Evolutionary conservation across 169 alveolate species (phyloP).

Genomic region (Plasmodium gaboni): DNA sequence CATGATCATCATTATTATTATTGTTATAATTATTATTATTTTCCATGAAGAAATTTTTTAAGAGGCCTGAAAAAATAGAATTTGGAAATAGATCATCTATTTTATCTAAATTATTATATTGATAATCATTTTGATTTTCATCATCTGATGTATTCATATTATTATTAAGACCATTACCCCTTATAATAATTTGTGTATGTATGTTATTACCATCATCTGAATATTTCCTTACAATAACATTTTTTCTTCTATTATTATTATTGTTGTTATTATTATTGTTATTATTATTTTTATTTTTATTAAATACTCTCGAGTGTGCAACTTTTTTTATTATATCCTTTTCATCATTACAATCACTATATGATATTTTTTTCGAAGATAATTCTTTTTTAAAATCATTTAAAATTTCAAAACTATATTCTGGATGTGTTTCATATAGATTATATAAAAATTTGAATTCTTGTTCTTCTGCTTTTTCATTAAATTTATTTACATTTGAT

Average conservation of each 20-base stretch:
- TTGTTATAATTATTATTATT: constrained; percentile 5
- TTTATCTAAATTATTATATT: neutral
- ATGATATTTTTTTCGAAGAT: neutral
- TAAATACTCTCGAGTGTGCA: constrained; percentile 42
- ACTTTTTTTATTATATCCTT: constrained; percentile 31
- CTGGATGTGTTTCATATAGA: constrained; percentile 46
- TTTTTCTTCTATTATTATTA: constrained; percentile 38
- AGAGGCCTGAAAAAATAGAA: constrained; percentile 52
- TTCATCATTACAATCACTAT: constrained; percentile 31
- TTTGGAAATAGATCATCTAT: constrained; percentile 69
- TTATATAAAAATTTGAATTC: constrained; percentile 29
- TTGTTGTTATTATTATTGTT: neutral
- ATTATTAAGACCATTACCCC: constrained; percentile 31
- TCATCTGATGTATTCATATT: neutral
- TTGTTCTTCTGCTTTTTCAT: constrained; percentile 27
- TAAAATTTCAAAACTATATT: constrained; percentile 58
- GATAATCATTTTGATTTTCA: constrained; percentile 3
- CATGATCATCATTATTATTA: neutral
- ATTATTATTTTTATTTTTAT: neutral
- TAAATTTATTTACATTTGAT: constrained; percentile 22
- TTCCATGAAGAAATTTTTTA: constrained; percentile 60
- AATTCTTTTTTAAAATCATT: constrained; percentile 67
- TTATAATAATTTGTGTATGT: constrained; percentile 71
- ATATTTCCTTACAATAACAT: constrained; percentile 48
- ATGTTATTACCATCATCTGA: constrained; percentile 62